Base-by-base conservation (phyloP, 2,329 filamentous ascomycete species). In the Xylariales sp. region DNA sequence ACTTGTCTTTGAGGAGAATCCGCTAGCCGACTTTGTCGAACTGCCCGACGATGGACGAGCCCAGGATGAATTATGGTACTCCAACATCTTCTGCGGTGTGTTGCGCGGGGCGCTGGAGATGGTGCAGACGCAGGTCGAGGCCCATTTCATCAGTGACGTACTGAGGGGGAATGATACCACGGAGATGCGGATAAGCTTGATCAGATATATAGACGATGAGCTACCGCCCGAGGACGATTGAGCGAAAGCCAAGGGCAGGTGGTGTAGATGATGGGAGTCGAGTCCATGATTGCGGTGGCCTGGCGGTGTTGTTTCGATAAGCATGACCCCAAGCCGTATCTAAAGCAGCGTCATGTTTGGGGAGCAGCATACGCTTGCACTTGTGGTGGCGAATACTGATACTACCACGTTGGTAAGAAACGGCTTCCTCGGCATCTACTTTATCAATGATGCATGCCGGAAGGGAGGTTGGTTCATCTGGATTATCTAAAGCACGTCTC, bases 71-170 rank as follows among this genome's bases (percentile, higher is more conserved):
- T 71, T 98, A 28, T 98, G 93, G 93, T 98, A 94, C 64, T 96
- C 89, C 4, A 98, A 97, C 65, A 94, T 98, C 43, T 76, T 97
- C 31, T 96, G 93, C 55, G 93, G 93, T 31, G 87, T 98, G 31
- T 70, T 98, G 46, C 76, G 93, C 52, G 93, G 93, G 11, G 84
- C 91, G 1, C 65, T 98, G 45, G 93, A 98, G 65, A 98, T 98
- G 93, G 91, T 97, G 58, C 91, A 97, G 76, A 95, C 97, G 88
- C 93, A 97, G 65, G 89, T 97, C 4, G 91, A 98, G 61, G 88
- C 88, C 34, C 90, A 95, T 60, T 98, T 97, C 61, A 86, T 95
- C 57, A 96, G 88, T 62, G 93, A 98, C 62, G 78, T 95, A 22
- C 71, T 98, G 46, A 81, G 89, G 43, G 93, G 93, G 3, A 91